phyloP scores from a whole-genome alignment of 768 basidiomycete species.

The Zangia roseola region DNA sequence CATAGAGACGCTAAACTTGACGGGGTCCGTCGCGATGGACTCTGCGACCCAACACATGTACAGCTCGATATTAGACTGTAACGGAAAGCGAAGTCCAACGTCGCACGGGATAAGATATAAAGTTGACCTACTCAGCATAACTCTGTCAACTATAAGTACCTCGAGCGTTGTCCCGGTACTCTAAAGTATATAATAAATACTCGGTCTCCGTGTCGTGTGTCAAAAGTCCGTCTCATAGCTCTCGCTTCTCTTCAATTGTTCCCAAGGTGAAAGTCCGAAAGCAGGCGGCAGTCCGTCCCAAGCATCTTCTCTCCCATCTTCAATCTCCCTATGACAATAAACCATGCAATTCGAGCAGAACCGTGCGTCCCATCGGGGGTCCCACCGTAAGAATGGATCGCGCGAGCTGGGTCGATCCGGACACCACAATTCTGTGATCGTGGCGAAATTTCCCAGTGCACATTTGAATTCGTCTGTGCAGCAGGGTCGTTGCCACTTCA shows the following conservation, averaged over 20 bases:
- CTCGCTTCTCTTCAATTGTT: constrained; percentile 2
- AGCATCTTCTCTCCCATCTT: constrained; percentile 25
- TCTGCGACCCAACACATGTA: no score
- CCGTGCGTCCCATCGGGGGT: constrained; percentile 19
- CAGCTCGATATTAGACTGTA: no score
- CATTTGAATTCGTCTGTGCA: constrained; percentile 22
- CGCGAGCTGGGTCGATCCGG: constrained; percentile 17
- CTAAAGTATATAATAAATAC: constrained; percentile 4
- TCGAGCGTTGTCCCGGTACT: not conserved
- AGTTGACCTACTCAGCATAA: not conserved
- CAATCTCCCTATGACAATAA: constrained; percentile 26
- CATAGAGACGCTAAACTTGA: no score
- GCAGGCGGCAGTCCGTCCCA: constrained; percentile 20
- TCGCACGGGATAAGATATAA: no score
- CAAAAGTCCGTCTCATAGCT: constrained; percentile 7
- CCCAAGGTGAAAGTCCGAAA: constrained; percentile 20
- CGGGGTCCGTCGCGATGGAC: no score
- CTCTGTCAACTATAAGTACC: not conserved
- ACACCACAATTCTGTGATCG: constrained; percentile 22
- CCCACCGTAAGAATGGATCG: constrained; percentile 24
- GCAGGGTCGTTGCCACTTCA: constrained; percentile 12
- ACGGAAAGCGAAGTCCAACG: no score
- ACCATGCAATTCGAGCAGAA: constrained; percentile 20
- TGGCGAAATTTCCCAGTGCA: constrained; percentile 20
- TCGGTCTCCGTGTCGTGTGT: not conserved